Evolutionary conservation across 2,329 filamentous ascomycete genomes (phyloP), one percentile per base, ranked within the genome.

Genomic region (Fusarium solani-melongenae): DNA sequence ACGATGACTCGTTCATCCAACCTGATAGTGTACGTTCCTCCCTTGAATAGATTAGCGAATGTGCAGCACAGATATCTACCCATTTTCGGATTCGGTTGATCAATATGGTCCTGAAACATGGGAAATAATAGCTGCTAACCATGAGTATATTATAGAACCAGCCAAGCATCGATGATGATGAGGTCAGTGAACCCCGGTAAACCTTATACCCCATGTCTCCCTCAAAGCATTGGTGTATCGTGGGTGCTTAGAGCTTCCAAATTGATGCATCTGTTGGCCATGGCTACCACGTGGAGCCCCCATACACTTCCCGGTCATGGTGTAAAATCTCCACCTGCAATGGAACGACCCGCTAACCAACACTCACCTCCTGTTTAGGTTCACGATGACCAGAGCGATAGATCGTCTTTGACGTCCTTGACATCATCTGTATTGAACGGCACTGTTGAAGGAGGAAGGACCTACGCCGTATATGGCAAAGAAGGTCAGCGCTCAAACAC

Each of bases 391-490:
- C 59, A 70, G 31, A 76, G 74, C 20, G 66, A 74, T 22, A 62
- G 62, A 12, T 76, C 72, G 2, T 75, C 66, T 12, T 56, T 76
- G 31, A 69, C 76, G 14, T 79, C 80, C 14, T 70, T 80, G 22
- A 78, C 77, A n/a, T 79, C 75, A 2, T 79, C 77, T 17, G 36
- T 80, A 17, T 38, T 77, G 15, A 68, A 74, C 9, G 69, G 77
- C 29, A 76, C 71, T 9, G 59, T 80, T 4, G 76, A 82, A 44
- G 80, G 80, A 11, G 80, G 80, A 5, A 77, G 81, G 9, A 79
- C 80, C 2, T 82, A 82, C 46, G 81, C 81, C 27, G 79, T 79
- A 17, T 82, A 82, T 44, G 81, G 81, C 20, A 82, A 80, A 70
- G 78, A 82, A 73, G 81, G 81, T 80, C 29, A 17, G 70, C 39